Base-by-base conservation (phyloP, 1,284 basidiomycete species). In the Cerioporus squamosus region DNA sequence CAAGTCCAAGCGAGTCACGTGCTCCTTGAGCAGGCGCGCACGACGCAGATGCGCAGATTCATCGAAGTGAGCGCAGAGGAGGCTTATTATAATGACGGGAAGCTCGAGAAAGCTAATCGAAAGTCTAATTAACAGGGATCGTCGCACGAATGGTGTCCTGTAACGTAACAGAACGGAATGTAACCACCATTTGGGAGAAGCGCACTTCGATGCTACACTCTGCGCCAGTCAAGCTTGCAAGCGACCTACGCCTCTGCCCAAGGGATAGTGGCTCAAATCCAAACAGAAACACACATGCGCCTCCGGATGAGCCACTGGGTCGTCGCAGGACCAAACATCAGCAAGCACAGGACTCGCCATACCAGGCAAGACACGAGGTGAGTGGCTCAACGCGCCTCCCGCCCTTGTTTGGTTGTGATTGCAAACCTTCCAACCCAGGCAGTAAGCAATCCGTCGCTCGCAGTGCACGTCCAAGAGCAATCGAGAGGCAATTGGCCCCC, bases 401-500 rank as follows among this genome's bases (percentile, higher is more conserved):
- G 46, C 54, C 53, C 42, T 18, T 61, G 59, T 57, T 44, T 61
- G 59, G 18, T 22, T 22, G 43, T 61, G 59, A 53, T 61, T 61
- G 51, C 47, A 31, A 50, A 61, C 7, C 40, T 61, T 42, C 53
- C 51, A 47, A 47, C 46, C 55, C 48, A 56, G 59, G 59, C 46
- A 53, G 47, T 53, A 61, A 57, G 59, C 59, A 61, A 61, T 61
- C 59, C 55, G 55, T 44, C 48, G 29, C 51, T 29, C 47, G 33
- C 47, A 17, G 22, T 14, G 6, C 38, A n/a, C 48, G 51, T 47
- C 47, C 38, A 44, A 18, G 43, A 51, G 59, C 59, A 57, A 60
- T 60, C 54, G 55, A 49, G 47, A 39, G 42, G 52, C 40, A 20
- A 36, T 26, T 47, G 22, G 44, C 33, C 55, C 40, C 22, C 17